A percentile compares a stretch with the other conserved stretches of the same genome.
Evolutionary conservation across 768 basidiomycete species (phyloP).

Genomic region (Mrakia frigida): DNA sequence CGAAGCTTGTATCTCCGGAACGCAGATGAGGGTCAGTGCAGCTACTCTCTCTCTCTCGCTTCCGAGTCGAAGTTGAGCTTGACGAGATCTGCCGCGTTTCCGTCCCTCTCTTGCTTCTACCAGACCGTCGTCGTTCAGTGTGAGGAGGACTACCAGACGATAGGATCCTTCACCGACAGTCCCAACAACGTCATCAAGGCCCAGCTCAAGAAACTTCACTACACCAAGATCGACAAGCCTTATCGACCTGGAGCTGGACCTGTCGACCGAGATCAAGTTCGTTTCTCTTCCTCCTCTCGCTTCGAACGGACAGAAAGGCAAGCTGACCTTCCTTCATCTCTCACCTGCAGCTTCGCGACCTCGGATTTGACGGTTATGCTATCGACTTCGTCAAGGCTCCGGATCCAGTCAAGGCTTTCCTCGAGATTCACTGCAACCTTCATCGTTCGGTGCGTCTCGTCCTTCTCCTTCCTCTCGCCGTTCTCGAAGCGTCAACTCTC

Average conservation of each 20-base stretch:
- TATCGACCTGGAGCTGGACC: constrained; percentile 4
- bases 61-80: no score
- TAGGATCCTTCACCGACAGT: constrained; percentile 51
- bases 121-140: constrained; percentile 83
- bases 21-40: constrained; percentile 60
- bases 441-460: constrained; percentile 61
- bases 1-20: constrained; percentile 61
- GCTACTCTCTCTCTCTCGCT: no score
- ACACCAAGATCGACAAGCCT: constrained; percentile 28
- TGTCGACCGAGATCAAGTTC: constrained; percentile 22
- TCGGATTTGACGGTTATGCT: constrained; percentile 79
- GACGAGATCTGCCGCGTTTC: background rate
- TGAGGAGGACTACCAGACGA: constrained; percentile 73
- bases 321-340: background rate
- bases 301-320: no score
- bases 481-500: background rate
- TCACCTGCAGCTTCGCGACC: constrained; percentile 51
- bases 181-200: constrained; percentile 13
- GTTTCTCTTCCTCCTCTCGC: background rate
- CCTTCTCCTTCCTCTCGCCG: background rate
- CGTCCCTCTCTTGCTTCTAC: no score
- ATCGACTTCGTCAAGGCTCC: constrained; percentile 76
- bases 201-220: constrained; percentile 20
- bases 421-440: constrained; percentile 59
- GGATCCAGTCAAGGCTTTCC: constrained; percentile 63